A percentile compares a stretch with the other conserved stretches of the same genome.
Evolutionary conservation across 75 land plant genomes (phyloP).

Genomic region (Sequoiadendron giganteum): DNA sequence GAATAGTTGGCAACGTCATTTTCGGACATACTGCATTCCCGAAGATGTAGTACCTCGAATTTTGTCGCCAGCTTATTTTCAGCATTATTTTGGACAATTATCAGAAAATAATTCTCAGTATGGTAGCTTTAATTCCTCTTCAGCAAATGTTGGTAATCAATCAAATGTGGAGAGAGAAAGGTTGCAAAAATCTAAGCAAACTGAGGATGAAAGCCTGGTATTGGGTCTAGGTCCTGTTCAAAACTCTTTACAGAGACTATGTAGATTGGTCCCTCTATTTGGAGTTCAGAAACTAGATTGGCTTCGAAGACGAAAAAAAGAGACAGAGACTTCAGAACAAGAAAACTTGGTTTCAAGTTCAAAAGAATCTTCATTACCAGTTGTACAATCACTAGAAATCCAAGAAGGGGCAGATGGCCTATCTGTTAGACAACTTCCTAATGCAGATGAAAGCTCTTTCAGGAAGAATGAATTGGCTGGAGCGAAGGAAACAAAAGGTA

Average conservation of each 20-base stretch:
- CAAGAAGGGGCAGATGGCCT: conserved; percentile 71
- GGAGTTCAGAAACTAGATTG: conserved; percentile 49
- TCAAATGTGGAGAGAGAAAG: conserved; percentile 13
- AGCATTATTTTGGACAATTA: conserved; percentile 69
- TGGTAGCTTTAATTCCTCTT: conserved; percentile 1
- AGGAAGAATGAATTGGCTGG: conserved; percentile 13
- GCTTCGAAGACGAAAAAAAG: conserved; percentile 35
- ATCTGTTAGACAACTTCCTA: conserved; percentile 49
- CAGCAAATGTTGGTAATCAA: conserved; percentile 1
- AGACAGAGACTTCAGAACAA: conserved; percentile 15
- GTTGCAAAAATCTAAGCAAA: conserved; percentile 25
- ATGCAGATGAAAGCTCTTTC: conserved; percentile 19
- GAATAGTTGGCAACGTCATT: conserved; percentile 85
- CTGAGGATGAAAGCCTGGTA: conserved; percentile 55
- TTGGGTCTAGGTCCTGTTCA: conserved; percentile 66
- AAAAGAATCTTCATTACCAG: conserved; percentile 29
- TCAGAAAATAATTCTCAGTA: background rate
- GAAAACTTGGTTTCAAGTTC: conserved; percentile 14
- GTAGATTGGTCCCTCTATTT: conserved; percentile 77
- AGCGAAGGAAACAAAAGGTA: conserved; percentile 18
- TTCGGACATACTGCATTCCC: conserved; percentile 93
- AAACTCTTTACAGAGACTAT: conserved; percentile 79
- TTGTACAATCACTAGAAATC: conserved; percentile 72
- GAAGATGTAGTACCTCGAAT: conserved; percentile 96
- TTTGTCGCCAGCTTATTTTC: conserved; percentile 96